These are phyloP conservation scores for Chamaecrista fasciculata DNA, from an alignment of 306 rosid genomes.

Conservation along the genomic window DNA sequence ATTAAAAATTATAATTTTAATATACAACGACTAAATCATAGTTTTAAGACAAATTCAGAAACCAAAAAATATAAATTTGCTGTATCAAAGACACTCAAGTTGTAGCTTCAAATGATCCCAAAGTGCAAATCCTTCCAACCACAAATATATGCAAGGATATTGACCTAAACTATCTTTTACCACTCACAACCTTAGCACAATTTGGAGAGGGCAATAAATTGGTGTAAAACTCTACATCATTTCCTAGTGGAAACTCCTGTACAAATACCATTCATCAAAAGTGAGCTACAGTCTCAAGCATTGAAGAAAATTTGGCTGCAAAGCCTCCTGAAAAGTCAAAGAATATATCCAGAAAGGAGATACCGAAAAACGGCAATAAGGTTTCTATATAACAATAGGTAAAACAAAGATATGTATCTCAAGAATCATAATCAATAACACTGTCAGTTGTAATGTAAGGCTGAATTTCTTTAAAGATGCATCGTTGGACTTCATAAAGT, in stretches of 20 bases:
- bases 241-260: conserved; percentile 25
- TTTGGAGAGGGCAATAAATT: conserved; percentile 11
- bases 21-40: no score
- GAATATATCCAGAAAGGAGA: conserved; percentile 22
- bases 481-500: conserved; percentile 26
- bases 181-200: no score
- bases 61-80: no score
- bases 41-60: no score
- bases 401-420: conserved; percentile 16
- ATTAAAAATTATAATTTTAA: no score
- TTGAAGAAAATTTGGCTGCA: conserved; percentile 7
- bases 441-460: neutral
- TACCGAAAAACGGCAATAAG: conserved; percentile 19
- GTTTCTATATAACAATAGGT: conserved; percentile 4
- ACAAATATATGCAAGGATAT: no score
- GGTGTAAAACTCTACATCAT: conserved; percentile 14
- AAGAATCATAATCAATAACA: conserved; percentile 18
- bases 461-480: conserved; percentile 22
- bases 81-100: no score
- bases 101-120: no score
- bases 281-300: conserved; percentile 19
- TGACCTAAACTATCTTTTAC: no score
- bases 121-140: no score
- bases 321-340: conserved; percentile 25
- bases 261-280: conserved; percentile 22